These are phyloP conservation scores for Rutstroemia sp. DNA, from an alignment of 2,329 filamentous ascomycete species.

Conservation along the genomic window DNA sequence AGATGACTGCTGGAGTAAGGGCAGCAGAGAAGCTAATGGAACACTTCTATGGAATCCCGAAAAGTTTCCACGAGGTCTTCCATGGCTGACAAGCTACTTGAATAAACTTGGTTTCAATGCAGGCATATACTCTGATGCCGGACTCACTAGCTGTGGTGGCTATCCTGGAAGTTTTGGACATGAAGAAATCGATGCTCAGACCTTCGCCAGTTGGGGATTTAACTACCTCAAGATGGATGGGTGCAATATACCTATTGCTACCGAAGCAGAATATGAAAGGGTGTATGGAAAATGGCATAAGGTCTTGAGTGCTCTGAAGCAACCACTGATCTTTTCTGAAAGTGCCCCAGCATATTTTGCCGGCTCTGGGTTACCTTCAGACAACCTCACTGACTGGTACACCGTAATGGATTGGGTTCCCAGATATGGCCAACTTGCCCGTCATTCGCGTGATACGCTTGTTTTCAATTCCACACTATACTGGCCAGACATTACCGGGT, in stretches of 20 bases:
- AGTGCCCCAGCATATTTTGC: slow-evolving; percentile 45
- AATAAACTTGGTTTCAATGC: slow-evolving; percentile 52
- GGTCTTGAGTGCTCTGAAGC: slow-evolving; percentile 23
- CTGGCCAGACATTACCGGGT: slow-evolving; percentile 28
- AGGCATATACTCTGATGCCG: slow-evolving; percentile 55
- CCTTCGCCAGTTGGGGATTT: slow-evolving; percentile 47
- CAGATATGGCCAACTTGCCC: slow-evolving; percentile 31
- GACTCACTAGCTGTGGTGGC: slow-evolving; percentile 39
- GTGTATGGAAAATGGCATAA: slow-evolving; percentile 37
- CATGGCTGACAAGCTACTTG: slow-evolving; percentile 45
- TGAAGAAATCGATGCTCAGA: slow-evolving; percentile 49
- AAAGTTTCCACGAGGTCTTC: slow-evolving; percentile 54
- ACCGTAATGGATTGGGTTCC: slow-evolving; percentile 40
- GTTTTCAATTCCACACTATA: slow-evolving; percentile 23
- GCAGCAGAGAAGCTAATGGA: slow-evolving; percentile 35
- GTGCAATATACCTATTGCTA: slow-evolving; percentile 35
- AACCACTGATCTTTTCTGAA: slow-evolving; percentile 29
- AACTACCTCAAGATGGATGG: slow-evolving; percentile 55
- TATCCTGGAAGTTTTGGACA: slow-evolving; percentile 51
- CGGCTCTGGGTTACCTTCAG: slow-evolving; percentile 19
- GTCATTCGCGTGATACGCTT: slow-evolving; percentile 29
- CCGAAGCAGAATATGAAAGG: slow-evolving; percentile 33
- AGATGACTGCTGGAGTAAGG: slow-evolving; percentile 54
- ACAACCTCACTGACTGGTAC: slow-evolving; percentile 34
- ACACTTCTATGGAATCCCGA: slow-evolving; percentile 37